phyloP scores from a whole-genome alignment of 345 rosid species.

The Ceriops decandra region DNA sequence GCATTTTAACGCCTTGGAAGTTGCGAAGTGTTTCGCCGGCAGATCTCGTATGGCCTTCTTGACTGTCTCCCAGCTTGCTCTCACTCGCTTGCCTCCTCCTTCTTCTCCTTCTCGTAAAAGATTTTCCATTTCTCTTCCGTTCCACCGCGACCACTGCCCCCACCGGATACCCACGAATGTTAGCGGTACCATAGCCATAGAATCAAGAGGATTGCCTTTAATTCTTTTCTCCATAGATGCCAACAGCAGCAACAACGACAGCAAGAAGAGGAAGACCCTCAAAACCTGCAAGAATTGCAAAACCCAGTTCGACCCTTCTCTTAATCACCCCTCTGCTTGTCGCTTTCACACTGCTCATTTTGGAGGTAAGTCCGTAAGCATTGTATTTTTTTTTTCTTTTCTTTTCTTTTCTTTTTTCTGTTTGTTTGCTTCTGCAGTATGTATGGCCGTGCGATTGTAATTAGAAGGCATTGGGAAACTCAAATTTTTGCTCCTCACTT shows the following conservation, averaged over 20 bases:
- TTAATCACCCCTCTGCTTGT: slow-evolving; percentile 74
- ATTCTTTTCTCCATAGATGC: slow-evolving; percentile 19
- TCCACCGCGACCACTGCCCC: not conserved
- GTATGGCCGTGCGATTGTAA: too few relatives aligned
- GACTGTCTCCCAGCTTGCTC: not conserved
- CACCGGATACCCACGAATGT: not conserved
- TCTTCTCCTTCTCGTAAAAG: not conserved
- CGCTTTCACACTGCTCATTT: slow-evolving; percentile 88
- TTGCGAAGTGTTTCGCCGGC: too few relatives aligned
- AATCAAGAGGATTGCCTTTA: not conserved
- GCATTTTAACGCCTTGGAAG: too few relatives aligned
- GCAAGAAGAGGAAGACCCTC: slow-evolving; percentile 12
- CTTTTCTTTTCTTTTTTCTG: not conserved
- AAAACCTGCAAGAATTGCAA: slow-evolving; percentile 94
- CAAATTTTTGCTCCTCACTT: too few relatives aligned
- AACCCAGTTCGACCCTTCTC: slow-evolving; percentile 76
- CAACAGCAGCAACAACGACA: not conserved
- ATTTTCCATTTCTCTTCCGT: not conserved
- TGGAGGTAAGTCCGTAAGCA: slow-evolving; percentile 52
- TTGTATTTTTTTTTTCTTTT: not conserved
- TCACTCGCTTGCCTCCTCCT: not conserved
- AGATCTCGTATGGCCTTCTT: slow-evolving; percentile 14
- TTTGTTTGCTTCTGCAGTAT: not conserved
- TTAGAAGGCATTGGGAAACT: too few relatives aligned
- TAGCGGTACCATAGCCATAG: not conserved